Evolutionary conservation across 208 protist genomes (phyloP), one percentile per base, ranked within the genome.

Genomic region (Pavlovales sp.): DNA sequence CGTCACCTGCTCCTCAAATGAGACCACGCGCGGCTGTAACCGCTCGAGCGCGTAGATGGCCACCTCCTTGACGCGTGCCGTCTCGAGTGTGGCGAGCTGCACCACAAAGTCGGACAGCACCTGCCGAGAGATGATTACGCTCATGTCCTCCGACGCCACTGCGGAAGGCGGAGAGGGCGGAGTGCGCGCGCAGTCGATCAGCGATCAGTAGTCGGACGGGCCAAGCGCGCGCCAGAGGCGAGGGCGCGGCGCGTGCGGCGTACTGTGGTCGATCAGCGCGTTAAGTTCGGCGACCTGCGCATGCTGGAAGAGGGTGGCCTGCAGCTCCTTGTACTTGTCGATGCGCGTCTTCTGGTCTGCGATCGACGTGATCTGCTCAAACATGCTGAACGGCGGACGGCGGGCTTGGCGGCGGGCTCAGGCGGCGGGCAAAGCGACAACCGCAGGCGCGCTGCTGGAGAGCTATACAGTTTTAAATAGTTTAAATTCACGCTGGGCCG

Each of bases 1-100:
- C 5, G 91, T 86, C 26, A 91, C 90, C 79, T 90, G 91, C 75
- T 95, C 93, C 86, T 95, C 93, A 86, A 95, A 95, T 14, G 91
- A 90, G 44, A 92, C 80, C 36, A 90, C 67, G 78, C 93, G 85
- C 57, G 88, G 42, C 79, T 92, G 75, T 42, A 93, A 83, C 66
- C 44, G 20, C 1, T 91, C 91, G 22, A 94, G 80, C 36, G 85
- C 46, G 44, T 84, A 83, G 37, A 46, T 46, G 47, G 57, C 67
- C 18, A 93, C 14, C 44, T 75, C 75, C 90, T 90, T 92, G 38
- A 87, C 66, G 26, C 39, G 36, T 32, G 79, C 88, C 30, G 44
- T 0, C 34, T 71, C 18, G 32, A 93, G 42, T 4, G 41, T 26
- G 36, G 82, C 47, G 18, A 94, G 39, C 32, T 11, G 10, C 36